These are phyloP conservation scores for Gossypium aridum DNA, from an alignment of 441 rosid species.

Conservation along the genomic window DNA sequence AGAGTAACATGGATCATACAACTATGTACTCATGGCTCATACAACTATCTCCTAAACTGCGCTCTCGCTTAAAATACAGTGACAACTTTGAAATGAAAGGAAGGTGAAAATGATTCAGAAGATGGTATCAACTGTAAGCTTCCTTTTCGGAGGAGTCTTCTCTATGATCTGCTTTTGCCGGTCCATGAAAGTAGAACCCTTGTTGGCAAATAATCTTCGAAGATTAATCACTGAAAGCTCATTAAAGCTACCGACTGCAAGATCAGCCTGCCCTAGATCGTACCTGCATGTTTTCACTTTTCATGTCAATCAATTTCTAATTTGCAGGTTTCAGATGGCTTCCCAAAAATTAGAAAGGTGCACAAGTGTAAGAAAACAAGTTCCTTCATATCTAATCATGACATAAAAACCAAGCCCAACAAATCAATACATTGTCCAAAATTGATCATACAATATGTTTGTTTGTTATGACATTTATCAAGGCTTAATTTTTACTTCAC, in stretches of 20 bases:
- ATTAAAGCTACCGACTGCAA: conserved; percentile 66
- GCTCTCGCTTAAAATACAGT: neutral
- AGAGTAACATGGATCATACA: neutral
- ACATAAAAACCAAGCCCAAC: neutral
- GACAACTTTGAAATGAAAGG: neutral
- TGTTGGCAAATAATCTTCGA: conserved; percentile 79
- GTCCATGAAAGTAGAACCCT: conserved; percentile 87
- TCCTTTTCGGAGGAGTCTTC: conserved; percentile 68
- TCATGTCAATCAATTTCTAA: neutral
- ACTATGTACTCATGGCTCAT: neutral
- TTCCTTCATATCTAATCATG: neutral
- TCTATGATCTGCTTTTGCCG: conserved; percentile 75
- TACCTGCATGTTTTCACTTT: conserved; percentile 48
- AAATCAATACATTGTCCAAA: neutral
- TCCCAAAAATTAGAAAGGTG: neutral
- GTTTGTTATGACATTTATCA: neutral
- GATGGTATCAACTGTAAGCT: conserved; percentile 78
- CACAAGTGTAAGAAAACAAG: neutral
- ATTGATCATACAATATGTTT: neutral
- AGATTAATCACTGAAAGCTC: conserved; percentile 94
- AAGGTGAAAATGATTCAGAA: conserved; percentile 30
- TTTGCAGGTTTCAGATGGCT: neutral
- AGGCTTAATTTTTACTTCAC: neutral
- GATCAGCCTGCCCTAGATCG: conserved; percentile 90
- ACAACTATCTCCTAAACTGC: neutral